A percentile compares a stretch with the other conserved stretches of the same genome.
Evolutionary conservation across 495 filamentous ascomycete genomes (phyloP).

Genomic region (Lasiosphaeria ovina): DNA sequence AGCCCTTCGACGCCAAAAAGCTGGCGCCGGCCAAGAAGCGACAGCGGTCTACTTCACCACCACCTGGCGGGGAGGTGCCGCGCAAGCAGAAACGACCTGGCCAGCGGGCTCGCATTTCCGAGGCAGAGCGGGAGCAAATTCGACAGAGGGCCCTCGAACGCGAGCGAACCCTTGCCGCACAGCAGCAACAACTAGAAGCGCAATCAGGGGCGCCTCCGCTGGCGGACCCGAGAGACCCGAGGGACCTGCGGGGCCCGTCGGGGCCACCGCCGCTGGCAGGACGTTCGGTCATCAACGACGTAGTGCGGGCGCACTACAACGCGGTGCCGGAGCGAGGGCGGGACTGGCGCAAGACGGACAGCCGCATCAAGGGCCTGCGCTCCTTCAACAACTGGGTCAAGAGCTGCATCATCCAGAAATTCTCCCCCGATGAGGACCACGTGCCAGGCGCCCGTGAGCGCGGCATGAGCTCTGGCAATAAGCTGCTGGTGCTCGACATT

Average conservation of each 20-base stretch:
- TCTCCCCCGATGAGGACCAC: constrained; percentile 76
- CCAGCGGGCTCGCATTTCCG: constrained; percentile 71
- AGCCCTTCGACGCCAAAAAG: constrained; percentile 56
- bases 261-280: constrained; percentile 33
- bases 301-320: constrained; percentile 92
- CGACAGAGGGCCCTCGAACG: constrained; percentile 64
- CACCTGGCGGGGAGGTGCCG: constrained; percentile 41
- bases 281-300: constrained; percentile 68
- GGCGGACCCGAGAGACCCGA: constrained; percentile 31
- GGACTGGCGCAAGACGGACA: constrained; percentile 91
- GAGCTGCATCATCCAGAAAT: constrained; percentile 93
- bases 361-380: constrained; percentile 87
- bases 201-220: neutral
- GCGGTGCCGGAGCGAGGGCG: constrained; percentile 88
- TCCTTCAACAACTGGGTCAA: constrained; percentile 99
- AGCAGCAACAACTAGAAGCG: neutral
- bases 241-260: constrained; percentile 44
- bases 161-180: constrained; percentile 43
- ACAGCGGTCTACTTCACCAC: constrained; percentile 40
- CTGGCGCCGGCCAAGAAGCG: constrained; percentile 54
- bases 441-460: constrained; percentile 55
- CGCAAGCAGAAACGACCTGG: constrained; percentile 86
- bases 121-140: constrained; percentile 65
- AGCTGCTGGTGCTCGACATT: constrained; percentile 81
- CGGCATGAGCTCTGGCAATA: constrained; percentile 47